Evolutionary conservation across 345 rosid species (phyloP).

Genomic region (Nephelium lappaceum): DNA sequence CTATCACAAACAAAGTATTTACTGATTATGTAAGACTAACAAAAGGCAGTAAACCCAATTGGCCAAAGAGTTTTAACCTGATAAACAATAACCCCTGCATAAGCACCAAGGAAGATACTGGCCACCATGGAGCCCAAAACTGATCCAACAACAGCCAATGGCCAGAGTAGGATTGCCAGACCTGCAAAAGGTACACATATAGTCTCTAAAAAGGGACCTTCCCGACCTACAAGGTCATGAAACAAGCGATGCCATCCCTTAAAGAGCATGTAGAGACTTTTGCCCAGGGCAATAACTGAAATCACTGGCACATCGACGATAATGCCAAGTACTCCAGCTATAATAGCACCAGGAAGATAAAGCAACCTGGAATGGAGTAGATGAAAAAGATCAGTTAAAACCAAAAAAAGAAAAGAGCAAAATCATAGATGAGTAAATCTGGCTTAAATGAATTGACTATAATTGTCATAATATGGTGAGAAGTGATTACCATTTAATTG

Average conservation of each 20-base stretch:
- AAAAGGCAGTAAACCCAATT: not conserved
- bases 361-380: conserved; percentile 53
- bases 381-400: not conserved
- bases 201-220: conserved; percentile 98
- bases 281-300: conserved; percentile 70
- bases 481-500: not conserved
- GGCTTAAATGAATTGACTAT: not conserved
- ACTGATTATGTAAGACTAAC: not conserved
- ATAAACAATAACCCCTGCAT: conserved; percentile 81
- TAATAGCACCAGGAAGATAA: conserved; percentile 70
- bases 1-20: not conserved
- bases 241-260: conserved; percentile 96
- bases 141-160: conserved; percentile 88
- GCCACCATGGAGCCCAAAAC: conserved; percentile 73
- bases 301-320: conserved; percentile 68
- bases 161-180: conserved; percentile 93
- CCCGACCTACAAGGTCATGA: conserved; percentile 90
- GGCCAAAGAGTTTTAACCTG: conserved; percentile 47
- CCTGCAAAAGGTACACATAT: conserved; percentile 98
- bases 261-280: conserved; percentile 91
- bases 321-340: conserved; percentile 65
- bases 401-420: not conserved
- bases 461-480: not conserved
- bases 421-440: not conserved
- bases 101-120: conserved; percentile 83